Percentiles rank a stretch among this genome's conserved stretches.
These are phyloP conservation scores for Margaritispora aquatica DNA, from an alignment of 495 filamentous ascomycete genomes.

Conservation along the genomic window DNA sequence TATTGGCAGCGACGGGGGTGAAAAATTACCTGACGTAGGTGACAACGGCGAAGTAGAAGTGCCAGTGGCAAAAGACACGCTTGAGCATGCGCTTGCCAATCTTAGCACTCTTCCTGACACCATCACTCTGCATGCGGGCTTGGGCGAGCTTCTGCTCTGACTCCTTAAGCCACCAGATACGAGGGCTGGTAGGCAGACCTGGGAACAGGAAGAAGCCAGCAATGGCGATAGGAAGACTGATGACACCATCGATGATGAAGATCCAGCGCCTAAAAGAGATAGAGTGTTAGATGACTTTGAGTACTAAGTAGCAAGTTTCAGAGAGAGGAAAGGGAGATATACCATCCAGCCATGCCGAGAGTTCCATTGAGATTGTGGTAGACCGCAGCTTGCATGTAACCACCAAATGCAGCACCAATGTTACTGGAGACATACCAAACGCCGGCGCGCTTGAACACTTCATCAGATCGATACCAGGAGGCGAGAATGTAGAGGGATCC, in stretches of 20 bases:
- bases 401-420: constrained; percentile 35
- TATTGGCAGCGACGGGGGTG: background rate
- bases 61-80: constrained; percentile 3
- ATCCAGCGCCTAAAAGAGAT: constrained; percentile 42
- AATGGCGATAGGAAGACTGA: constrained; percentile 48
- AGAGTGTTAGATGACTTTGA: background rate
- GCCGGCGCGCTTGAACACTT: constrained; percentile 55
- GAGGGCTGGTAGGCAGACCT: constrained; percentile 47
- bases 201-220: constrained; percentile 53
- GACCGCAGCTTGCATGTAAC: constrained; percentile 55
- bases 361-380: constrained; percentile 40
- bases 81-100: constrained; percentile 6
- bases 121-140: constrained; percentile 11
- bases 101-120: constrained; percentile 4
- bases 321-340: background rate
- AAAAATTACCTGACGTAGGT: background rate
- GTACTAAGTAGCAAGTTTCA: background rate
- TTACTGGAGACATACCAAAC: constrained; percentile 44
- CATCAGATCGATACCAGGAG: constrained; percentile 57
- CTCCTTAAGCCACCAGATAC: constrained; percentile 39
- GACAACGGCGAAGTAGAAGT: background rate
- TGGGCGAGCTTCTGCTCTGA: constrained; percentile 38
- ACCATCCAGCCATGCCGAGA: constrained; percentile 50
- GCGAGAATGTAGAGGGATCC: constrained; percentile 59
- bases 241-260: constrained; percentile 45